A percentile compares a stretch with the other conserved stretches of the same genome.
These are phyloP conservation scores for Monosporozyma aerobia DNA, from an alignment of 805 yeast genomes.

Conservation along the genomic window DNA sequence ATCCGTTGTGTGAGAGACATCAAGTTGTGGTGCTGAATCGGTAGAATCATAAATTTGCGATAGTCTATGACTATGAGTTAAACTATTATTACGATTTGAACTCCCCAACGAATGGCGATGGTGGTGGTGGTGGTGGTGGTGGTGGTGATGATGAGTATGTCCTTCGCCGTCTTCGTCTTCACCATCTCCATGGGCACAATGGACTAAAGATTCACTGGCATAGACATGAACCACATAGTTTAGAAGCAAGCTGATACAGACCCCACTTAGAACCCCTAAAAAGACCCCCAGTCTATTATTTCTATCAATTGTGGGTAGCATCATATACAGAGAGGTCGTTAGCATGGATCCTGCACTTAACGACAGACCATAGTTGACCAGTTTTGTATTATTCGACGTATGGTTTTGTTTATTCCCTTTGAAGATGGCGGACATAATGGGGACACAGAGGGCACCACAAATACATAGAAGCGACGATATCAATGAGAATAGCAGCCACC, in stretches of 20 bases:
- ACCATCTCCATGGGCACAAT: constrained; percentile 57
- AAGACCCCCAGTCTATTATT: constrained; percentile 37
- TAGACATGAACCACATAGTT: constrained; percentile 60
- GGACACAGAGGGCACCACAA: constrained; percentile 59
- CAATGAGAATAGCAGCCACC: constrained; percentile 32
- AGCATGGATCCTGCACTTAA: constrained; percentile 75
- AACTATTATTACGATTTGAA: not conserved
- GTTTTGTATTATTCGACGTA: constrained; percentile 35
- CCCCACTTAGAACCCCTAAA: constrained; percentile 45
- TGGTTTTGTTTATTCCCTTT: constrained; percentile 6
- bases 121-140: not conserved
- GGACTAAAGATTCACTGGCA: constrained; percentile 77
- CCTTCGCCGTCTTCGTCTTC: constrained; percentile 8
- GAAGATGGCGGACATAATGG: constrained; percentile 17
- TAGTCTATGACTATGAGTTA: not conserved
- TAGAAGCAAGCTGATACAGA: constrained; percentile 46
- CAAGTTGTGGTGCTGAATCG: not conserved
- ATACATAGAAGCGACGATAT: constrained; percentile 65
- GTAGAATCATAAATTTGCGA: not conserved
- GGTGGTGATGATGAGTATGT: not conserved
- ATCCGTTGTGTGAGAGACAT: not conserved
- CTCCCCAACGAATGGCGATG: not conserved
- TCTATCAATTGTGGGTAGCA: constrained; percentile 57
- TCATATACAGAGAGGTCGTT: constrained; percentile 65
- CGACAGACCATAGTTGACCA: constrained; percentile 67